Evolutionary conservation across 257 asterid species (phyloP).

Genomic region (Solanum paucissectum): DNA sequence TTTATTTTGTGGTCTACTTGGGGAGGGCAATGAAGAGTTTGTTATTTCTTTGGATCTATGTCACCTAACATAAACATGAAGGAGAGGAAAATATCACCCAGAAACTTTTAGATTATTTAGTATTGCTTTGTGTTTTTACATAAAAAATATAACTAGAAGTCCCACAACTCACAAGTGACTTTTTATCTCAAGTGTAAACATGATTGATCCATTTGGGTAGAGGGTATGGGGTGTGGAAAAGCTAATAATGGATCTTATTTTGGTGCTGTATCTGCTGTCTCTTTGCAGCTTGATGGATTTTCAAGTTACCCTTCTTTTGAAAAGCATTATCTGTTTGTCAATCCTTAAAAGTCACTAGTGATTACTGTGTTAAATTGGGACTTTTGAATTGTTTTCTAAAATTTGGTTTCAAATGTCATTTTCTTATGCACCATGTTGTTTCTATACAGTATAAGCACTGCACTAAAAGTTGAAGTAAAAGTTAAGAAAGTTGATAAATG

Average conservation of each 20-base stretch:
- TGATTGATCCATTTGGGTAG: neutral
- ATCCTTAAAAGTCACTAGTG: neutral
- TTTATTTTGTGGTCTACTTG: neutral
- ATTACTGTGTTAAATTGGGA: neutral
- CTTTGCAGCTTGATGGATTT: neutral
- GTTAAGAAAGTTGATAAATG: conserved; percentile 21
- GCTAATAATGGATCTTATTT: neutral
- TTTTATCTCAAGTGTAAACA: neutral
- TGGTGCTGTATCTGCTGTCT: neutral
- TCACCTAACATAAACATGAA: neutral
- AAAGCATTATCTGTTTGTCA: neutral
- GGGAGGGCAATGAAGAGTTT: neutral
- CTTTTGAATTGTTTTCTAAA: neutral
- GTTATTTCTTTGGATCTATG: neutral
- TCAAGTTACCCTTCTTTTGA: neutral
- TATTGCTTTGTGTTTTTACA: neutral
- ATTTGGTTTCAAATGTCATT: conserved; percentile 16
- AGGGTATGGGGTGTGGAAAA: neutral
- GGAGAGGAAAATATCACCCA: neutral
- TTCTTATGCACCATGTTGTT: conserved; percentile 22
- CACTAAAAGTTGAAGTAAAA: conserved; percentile 50
- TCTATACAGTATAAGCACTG: conserved; percentile 19
- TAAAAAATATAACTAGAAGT: neutral
- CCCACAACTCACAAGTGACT: neutral
- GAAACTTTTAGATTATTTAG: neutral